Percentiles rank a stretch among this genome's conserved stretches.
These are phyloP conservation scores for Forsythia viridissima DNA, from an alignment of 257 asterid genomes.

Conservation along the genomic window DNA sequence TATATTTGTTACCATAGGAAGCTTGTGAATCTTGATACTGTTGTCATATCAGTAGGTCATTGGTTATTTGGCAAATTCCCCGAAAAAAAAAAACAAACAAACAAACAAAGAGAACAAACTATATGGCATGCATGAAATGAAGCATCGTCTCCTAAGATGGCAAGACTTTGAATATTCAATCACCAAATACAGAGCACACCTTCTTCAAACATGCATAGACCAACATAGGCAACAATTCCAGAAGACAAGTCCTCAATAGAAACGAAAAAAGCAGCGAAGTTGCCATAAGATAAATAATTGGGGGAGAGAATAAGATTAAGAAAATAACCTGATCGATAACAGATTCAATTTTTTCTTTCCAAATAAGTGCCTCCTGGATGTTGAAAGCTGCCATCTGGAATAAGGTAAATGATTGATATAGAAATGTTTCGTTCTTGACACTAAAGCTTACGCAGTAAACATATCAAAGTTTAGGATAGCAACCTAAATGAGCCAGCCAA, in stretches of 20 bases:
- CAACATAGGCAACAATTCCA: not conserved
- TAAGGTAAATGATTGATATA: slow-evolving; percentile 17
- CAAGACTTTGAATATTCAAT: not conserved
- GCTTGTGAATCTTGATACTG: slow-evolving; percentile 83
- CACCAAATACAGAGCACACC: not conserved
- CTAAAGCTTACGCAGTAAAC: slow-evolving; percentile 18
- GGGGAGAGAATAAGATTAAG: slow-evolving; percentile 20
- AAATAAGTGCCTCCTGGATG: slow-evolving; percentile 82
- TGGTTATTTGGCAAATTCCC: slow-evolving; percentile 26
- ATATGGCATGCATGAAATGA: slow-evolving; percentile 15
- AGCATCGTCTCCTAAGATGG: not conserved
- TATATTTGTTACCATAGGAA: slow-evolving; percentile 56
- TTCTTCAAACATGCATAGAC: not conserved
- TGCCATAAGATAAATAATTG: slow-evolving; percentile 12
- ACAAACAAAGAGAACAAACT: not conserved
- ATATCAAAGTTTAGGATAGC: not conserved
- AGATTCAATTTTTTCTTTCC: slow-evolving; percentile 87
- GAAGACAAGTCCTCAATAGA: not conserved
- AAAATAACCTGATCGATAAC: slow-evolving; percentile 82
- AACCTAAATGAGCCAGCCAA: slow-evolving; percentile 9
- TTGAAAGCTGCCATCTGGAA: slow-evolving; percentile 97
- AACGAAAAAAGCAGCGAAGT: not conserved
- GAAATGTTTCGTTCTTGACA: slow-evolving; percentile 15
- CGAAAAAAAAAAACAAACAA: not conserved
- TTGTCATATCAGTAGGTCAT: slow-evolving; percentile 33